phyloP scores from a whole-genome alignment of 495 filamentous ascomycete species.

The Aspergillus haitiensis region DNA sequence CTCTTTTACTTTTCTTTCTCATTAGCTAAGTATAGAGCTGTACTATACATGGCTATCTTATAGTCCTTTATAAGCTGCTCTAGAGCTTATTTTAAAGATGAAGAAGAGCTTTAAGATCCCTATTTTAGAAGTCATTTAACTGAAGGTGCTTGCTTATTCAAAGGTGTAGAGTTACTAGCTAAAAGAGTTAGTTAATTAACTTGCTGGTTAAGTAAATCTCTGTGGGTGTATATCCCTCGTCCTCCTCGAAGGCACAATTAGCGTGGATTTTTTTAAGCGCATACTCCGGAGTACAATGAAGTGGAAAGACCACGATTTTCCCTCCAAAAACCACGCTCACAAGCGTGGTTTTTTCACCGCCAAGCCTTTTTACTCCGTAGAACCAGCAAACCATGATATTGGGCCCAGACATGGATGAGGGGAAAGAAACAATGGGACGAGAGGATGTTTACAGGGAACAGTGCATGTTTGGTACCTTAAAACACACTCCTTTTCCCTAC shows the following conservation, averaged over 20 bases:
- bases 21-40: neutral
- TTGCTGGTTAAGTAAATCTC: no score
- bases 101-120: neutral
- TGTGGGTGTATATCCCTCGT: no score
- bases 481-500: no score
- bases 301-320: no score
- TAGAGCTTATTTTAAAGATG: neutral
- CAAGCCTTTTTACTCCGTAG: no score
- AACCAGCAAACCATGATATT: neutral
- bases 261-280: no score
- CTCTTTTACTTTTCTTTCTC: neutral
- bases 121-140: neutral
- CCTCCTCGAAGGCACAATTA: no score
- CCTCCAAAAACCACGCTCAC: no score
- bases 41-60: conserved; percentile 1
- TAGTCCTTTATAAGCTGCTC: neutral
- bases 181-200: neutral
- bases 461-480: no score
- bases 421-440: neutral
- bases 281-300: no score
- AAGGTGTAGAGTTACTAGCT: neutral
- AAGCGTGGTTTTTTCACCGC: no score
- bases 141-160: neutral
- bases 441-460: no score
- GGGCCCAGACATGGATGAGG: neutral